Conservation (phyloP, 2,329 filamentous ascomycete genomes). For the Tolypocladium ovalisporum region DNA sequence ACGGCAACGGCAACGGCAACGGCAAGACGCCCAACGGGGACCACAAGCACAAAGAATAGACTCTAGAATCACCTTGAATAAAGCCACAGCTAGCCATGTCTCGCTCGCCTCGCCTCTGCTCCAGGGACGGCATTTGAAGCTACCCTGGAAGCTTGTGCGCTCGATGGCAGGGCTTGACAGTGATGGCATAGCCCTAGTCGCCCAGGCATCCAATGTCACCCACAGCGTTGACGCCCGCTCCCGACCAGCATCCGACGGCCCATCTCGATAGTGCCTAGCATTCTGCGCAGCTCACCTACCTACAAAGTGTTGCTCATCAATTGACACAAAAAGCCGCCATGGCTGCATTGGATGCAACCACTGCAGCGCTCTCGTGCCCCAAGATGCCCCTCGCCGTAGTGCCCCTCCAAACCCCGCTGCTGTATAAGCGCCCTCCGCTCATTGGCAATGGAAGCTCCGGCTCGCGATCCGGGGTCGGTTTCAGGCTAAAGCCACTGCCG, state of each 20-base stretch:
- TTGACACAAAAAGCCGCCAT: neutral
- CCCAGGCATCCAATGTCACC: too few species aligned
- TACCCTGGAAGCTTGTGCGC: neutral
- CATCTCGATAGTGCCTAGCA: too few species aligned
- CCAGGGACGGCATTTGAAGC: neutral
- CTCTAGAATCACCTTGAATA: neutral
- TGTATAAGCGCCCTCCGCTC: neutral
- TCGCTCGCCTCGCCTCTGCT: neutral
- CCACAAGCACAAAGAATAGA: conserved; percentile 19
- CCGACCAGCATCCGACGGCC: neutral
- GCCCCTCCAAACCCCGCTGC: neutral
- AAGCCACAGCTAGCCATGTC: neutral
- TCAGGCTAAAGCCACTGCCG: neutral
- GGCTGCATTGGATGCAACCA: neutral
- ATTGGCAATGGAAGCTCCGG: neutral
- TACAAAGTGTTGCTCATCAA: too few species aligned
- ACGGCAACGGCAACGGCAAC: conserved; percentile 21
- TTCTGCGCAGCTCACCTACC: too few species aligned
- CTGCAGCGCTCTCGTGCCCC: neutral
- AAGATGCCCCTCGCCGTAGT: too few species aligned
- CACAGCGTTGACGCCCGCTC: neutral
- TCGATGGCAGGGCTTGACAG: neutral
- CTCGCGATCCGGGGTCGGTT: neutral
- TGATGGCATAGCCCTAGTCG: too few species aligned
- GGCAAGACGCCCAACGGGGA: conserved; percentile 17